Base-by-base conservation (phyloP, 2,329 filamentous ascomycete species). In the Chlorencoelia australis region DNA sequence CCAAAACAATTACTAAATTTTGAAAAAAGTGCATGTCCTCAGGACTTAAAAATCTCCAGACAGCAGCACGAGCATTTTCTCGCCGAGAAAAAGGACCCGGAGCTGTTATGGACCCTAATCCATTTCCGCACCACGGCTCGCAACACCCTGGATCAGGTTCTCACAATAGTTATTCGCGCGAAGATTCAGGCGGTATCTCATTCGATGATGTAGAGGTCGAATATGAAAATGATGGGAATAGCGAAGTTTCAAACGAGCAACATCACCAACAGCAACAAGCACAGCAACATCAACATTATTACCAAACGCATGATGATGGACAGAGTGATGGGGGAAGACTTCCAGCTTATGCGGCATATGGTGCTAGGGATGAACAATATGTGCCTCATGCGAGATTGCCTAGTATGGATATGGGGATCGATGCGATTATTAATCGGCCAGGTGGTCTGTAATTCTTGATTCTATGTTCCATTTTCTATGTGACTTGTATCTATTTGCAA, bases 31-130 rank as follows among this genome's bases (percentile, higher is more conserved):
- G 82, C 62, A 84, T 91, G 77, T 78, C 82, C 57, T 82, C 82
- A 54, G 84, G 85, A 22, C 66, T 89, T 50, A 89, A 87, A 63
- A 87, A 84, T 59, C 70, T 91, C 40, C 78, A 81, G 56, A 75
- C 77, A 49, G 73, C 76, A 35, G 70, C 77, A 46, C 74, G 82
- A 43, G 71, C 78, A 38, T 75, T 72, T 40, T 68, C 73, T 40
- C 74, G 78, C 46, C 78, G 78, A 51, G 78, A 77, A 62, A 73
- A 73, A 42, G 62, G 73, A 49, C 70, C 45, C 70, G 13, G 10
- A 25, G 22, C 10, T 6, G 59, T 42, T 17, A 33, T 40, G 8
- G 22, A 25, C 6, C 6, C 22, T 13, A 25, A 25, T 13, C 4
- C 22, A 9, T 9, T 31, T 17, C n/a, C 19, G 25, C 19, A 33